Evolutionary conservation across 805 yeast species (phyloP).

Genomic region (Hanseniaspora clermontiae): DNA sequence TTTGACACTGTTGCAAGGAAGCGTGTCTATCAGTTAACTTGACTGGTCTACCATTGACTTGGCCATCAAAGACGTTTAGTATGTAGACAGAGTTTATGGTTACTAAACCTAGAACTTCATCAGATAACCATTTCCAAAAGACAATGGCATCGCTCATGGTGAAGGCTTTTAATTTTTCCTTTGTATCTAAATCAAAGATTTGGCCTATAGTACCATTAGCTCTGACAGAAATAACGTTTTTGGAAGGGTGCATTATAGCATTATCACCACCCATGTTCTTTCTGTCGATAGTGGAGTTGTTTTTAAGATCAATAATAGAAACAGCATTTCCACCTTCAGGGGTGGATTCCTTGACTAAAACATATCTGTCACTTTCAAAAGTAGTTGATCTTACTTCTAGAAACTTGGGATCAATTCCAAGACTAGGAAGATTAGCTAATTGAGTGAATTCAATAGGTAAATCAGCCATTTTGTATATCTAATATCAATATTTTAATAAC

Average conservation of each 20-base stretch:
- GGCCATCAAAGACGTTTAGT: constrained; percentile 76
- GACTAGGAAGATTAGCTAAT: constrained; percentile 71
- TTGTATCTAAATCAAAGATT: constrained; percentile 76
- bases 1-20: constrained; percentile 64
- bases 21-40: constrained; percentile 75
- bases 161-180: constrained; percentile 79
- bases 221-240: constrained; percentile 79
- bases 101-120: constrained; percentile 64
- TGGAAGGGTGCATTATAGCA: constrained; percentile 90
- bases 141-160: constrained; percentile 79
- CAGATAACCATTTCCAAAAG: constrained; percentile 88
- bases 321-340: constrained; percentile 50
- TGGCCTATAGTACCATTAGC: constrained; percentile 95
- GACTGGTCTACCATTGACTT: constrained; percentile 65
- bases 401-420: constrained; percentile 75
- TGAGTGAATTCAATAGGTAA: constrained; percentile 96
- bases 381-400: constrained; percentile 91
- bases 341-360: constrained; percentile 58
- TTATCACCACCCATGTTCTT: constrained; percentile 95
- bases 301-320: constrained; percentile 75
- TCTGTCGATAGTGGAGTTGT: constrained; percentile 67
- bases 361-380: constrained; percentile 80
- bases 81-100: constrained; percentile 62
- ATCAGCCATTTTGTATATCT: constrained; percentile 35
- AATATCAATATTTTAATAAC: neutral